Percentiles rank a stretch among this genome's conserved stretches.
Evolutionary conservation across 2,329 filamentous ascomycete genomes (phyloP).

Genomic region (Alternaria novae-zelandiae): DNA sequence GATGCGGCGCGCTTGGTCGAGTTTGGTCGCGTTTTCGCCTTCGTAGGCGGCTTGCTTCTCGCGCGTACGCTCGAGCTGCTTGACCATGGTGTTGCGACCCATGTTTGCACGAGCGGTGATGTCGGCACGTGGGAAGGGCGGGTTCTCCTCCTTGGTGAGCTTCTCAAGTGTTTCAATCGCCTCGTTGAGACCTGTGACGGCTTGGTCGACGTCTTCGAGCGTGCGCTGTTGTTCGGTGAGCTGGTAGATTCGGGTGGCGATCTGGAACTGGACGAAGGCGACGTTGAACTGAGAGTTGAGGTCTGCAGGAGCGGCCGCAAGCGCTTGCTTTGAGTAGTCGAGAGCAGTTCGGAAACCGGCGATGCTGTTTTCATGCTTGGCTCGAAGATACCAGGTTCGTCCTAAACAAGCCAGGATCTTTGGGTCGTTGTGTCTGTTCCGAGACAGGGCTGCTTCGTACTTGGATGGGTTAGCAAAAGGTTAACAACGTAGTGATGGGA

Average conservation of each 20-base stretch:
- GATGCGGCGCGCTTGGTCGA: slow-evolving; percentile 78
- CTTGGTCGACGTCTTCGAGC: slow-evolving; percentile 79
- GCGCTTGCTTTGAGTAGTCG: slow-evolving; percentile 71
- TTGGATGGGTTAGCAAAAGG: slow-evolving; percentile 39
- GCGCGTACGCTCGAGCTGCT: slow-evolving; percentile 85
- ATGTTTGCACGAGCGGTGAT: slow-evolving; percentile 96
- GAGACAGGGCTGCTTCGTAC: slow-evolving; percentile 85
- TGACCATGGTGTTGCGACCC: slow-evolving; percentile 92
- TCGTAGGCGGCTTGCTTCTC: slow-evolving; percentile 90
- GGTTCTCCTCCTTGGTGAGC: slow-evolving; percentile 66
- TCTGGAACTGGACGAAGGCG: slow-evolving; percentile 94
- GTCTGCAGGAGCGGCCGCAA: slow-evolving; percentile 80
- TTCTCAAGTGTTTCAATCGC: slow-evolving; percentile 75
- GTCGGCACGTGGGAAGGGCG: slow-evolving; percentile 89
- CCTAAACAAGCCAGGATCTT: slow-evolving; percentile 85
- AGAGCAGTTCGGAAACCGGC: slow-evolving; percentile 69
- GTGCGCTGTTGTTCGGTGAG: slow-evolving; percentile 79
- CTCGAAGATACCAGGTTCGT: slow-evolving; percentile 84
- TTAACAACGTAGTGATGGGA: not conserved
- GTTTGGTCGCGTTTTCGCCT: slow-evolving; percentile 86
- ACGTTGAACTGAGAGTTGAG: slow-evolving; percentile 97
- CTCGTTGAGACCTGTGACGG: slow-evolving; percentile 79
- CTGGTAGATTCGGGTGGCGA: slow-evolving; percentile 79
- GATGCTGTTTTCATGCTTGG: slow-evolving; percentile 70
- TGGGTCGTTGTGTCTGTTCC: slow-evolving; percentile 79